Evolutionary conservation across 2,329 filamentous ascomycete species (phyloP).

Genomic region (Penicillium sp.): DNA sequence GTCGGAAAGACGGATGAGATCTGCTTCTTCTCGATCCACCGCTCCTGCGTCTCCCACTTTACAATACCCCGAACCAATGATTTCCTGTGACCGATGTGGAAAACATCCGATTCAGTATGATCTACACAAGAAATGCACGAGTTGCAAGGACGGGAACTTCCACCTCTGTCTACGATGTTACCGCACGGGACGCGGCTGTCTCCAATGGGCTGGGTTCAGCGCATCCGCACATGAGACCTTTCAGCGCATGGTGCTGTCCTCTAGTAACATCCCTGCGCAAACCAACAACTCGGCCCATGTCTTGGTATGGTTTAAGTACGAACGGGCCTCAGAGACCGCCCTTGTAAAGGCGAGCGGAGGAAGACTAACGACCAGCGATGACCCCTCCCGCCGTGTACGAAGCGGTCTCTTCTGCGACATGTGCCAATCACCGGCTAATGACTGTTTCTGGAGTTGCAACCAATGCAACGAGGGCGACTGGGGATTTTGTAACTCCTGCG

Average conservation of each 20-base stretch:
- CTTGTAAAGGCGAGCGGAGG: conserved; percentile 38
- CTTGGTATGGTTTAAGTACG: conserved; percentile 41
- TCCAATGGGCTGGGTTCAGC: conserved; percentile 86
- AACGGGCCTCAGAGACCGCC: conserved; percentile 28
- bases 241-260: conserved; percentile 49
- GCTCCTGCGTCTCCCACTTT: conserved; percentile 22
- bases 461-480: conserved; percentile 87
- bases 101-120: conserved; percentile 75
- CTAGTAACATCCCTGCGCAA: conserved; percentile 19
- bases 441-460: conserved; percentile 86
- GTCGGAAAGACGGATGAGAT: conserved; percentile 28
- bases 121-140: conserved; percentile 75
- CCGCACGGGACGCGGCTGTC: conserved; percentile 69
- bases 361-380: conserved; percentile 57
- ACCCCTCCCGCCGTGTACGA: conserved; percentile 65
- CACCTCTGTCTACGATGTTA: conserved; percentile 82
- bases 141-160: conserved; percentile 67
- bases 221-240: conserved; percentile 66
- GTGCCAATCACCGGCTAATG: conserved; percentile 69
- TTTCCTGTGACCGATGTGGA: conserved; percentile 68
- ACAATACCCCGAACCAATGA: conserved; percentile 65
- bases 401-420: conserved; percentile 79
- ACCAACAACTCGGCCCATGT: conserved; percentile 47
- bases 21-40: conserved; percentile 33
- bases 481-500: conserved; percentile 87